Evolutionary conservation across 495 filamentous ascomycete species (phyloP).

Genomic region (Lasiosphaeria miniovina): DNA sequence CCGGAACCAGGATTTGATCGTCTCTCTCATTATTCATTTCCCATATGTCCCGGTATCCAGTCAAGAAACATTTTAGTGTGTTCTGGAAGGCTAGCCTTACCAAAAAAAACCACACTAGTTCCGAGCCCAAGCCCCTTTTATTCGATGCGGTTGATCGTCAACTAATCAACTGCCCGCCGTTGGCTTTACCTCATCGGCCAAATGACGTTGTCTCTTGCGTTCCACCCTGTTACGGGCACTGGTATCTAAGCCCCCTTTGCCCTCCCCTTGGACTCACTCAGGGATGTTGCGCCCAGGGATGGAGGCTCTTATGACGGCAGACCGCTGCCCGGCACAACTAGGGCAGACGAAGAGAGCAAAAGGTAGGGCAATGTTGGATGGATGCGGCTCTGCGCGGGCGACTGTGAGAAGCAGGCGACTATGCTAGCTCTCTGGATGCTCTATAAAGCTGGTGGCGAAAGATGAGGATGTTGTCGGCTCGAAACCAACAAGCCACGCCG

Average conservation of each 20-base stretch:
- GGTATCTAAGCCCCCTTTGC: slow-evolving; percentile 5
- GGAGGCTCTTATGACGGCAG: not conserved
- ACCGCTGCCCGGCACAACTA: slow-evolving; percentile 1
- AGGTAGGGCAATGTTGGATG: not conserved
- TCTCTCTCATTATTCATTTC: slow-evolving; percentile 6
- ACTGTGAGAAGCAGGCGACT: not conserved
- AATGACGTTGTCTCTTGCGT: slow-evolving; percentile 8
- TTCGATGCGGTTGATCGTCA: not conserved
- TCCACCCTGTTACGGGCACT: not conserved
- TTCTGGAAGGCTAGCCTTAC: slow-evolving; percentile 10
- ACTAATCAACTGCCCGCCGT: not conserved
- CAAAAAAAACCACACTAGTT: slow-evolving; percentile 4
- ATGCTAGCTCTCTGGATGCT: not conserved
- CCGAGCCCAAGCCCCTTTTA: slow-evolving; percentile 4
- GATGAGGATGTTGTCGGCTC: not conserved
- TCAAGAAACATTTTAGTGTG: slow-evolving; percentile 6
- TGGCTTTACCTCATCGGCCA: not conserved
- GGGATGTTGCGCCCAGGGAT: slow-evolving; percentile 2
- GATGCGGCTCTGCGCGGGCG: slow-evolving; percentile 10
- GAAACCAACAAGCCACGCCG: not conserved
- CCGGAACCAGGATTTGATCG: slow-evolving; percentile 10
- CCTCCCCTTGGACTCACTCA: not conserved
- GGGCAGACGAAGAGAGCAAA: not conserved
- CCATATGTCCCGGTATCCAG: slow-evolving; percentile 6
- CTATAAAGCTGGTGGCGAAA: slow-evolving; percentile 1